Evolutionary conservation across 768 basidiomycete species (phyloP), one percentile per base, ranked within the genome.

Genomic region (Kwoniella newhampshirensis): DNA sequence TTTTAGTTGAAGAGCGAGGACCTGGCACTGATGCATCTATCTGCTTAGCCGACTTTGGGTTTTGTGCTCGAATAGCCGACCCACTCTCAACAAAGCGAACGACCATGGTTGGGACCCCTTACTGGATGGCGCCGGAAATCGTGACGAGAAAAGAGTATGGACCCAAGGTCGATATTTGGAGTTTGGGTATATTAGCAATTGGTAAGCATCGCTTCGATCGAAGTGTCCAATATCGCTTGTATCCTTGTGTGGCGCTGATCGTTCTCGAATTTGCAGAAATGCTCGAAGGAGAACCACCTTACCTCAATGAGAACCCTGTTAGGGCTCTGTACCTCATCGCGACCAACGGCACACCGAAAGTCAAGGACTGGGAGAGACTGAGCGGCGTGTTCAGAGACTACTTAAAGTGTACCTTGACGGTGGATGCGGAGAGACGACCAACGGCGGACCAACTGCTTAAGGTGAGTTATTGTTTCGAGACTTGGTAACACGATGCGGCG

Each of bases 111-210:
- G 92, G 92, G 30, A 94, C 91, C 11, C 92, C 92, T 0, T 94
- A 94, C 77, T 94, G 92, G 92, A 96, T 96, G 92, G 92, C 92
- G 2, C 92, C 92, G n/a, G 92, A 96, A 76, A 91, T 96, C 50
- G 91, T 96, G 68, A 93, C 91, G 78, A 89, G 92, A 75, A 93
- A 94, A 78, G 91, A 92, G 77, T 96, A 96, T 70, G 91, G 92
- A 43, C 89, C 91, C 23, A 94, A 94, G 77, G 92, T 94, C 20
- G 92, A 94, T 68, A 91, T 96, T 48, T 96, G 92, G 92, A 91
- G 89, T 12, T 82, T 96, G 8, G 92, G 92, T 4, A 96, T 97
- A 78, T 93, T 96, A 91, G 91, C 91, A 4, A 97, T 97, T 59
- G 91, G 75, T 76, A 40, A 61, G 73, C 55, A 12, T 25, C 26